Evolutionary conservation across 2,329 filamentous ascomycete genomes (phyloP).

Genomic region (Hypoxylon sp.): DNA sequence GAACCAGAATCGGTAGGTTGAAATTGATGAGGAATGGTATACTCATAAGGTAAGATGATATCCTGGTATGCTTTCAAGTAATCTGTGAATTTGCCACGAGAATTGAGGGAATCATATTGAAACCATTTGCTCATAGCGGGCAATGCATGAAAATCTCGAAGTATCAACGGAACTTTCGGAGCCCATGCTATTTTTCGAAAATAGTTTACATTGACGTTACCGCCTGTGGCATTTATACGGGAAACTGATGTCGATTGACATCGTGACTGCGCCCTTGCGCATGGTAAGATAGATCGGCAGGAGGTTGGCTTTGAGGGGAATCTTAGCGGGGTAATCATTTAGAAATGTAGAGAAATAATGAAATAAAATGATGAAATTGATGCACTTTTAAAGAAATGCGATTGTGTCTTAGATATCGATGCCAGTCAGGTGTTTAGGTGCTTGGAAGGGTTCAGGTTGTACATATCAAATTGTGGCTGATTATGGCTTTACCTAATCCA

Average conservation of each 20-base stretch:
- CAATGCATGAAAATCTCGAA: conserved; percentile 30
- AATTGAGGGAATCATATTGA: conserved; percentile 3
- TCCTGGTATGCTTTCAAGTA: conserved; percentile 37
- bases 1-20: neutral
- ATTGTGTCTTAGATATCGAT: no score
- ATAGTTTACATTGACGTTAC: conserved; percentile 28
- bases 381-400: no score
- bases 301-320: conserved; percentile 8
- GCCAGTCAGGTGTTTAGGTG: no score
- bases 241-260: conserved; percentile 8
- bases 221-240: conserved; percentile 16
- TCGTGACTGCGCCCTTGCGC: neutral
- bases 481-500: no score
- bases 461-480: no score
- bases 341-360: no score
- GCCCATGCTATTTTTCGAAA: conserved; percentile 39
- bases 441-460: no score
- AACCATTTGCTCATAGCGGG: conserved; percentile 45
- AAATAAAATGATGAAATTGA: no score
- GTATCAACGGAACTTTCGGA: conserved; percentile 32
- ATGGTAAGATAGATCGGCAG: neutral
- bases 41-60: conserved; percentile 44
- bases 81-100: conserved; percentile 24
- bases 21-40: conserved; percentile 20
- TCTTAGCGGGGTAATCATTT: no score